Base-by-base conservation (phyloP, 768 basidiomycete genomes). In the Termitomyces sp. region DNA sequence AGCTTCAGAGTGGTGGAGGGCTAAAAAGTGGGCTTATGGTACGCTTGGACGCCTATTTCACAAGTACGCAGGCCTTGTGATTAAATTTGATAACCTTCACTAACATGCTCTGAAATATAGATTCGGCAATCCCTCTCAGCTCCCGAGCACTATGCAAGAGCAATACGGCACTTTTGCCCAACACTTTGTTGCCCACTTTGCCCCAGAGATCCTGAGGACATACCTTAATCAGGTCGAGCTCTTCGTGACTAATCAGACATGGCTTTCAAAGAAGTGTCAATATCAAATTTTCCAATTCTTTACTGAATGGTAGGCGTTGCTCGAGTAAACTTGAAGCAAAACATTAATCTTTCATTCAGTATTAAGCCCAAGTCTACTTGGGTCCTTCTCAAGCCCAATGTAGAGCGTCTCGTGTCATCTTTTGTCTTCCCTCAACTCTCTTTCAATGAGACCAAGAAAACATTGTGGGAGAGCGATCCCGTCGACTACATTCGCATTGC, bases 341-440 rank as follows among this genome's bases (percentile, higher is more conserved):
- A 18, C 39, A 6, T n/a, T n/a, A 48, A 54, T 48, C 31, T 48
- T 31, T 58, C 24, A 12, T 56, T 33, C 51, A 95, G 93, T 64
- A 84, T 96, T 64, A 95, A 95, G 73, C 94, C 94, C 15, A 93
- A 92, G 66, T 82, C 90, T n/a, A 96, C 92, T 5, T 95, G 93
- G 92, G 73, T 77, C 3, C 78, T 91, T 37, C 81, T 96, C 67
- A 94, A 94, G 70, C 92, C 92, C 22, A 93, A 92, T 64, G 83
- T 89, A 37, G 79, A 90, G 67, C 83, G 73, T 2, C 81, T 95
- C 5, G 82, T 94, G n/a, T 84, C 87, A 9, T 79, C 77, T 37
- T 93, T 94, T 64, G 85, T 89, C 20, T 95, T 94, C 78, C 92
- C 94, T 31, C 88, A 91, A 65, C 80, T 96, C 28, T 88, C 84